These are phyloP conservation scores for Aspergillus sp. DNA, from an alignment of 2,329 filamentous ascomycete genomes.

Conservation along the genomic window DNA sequence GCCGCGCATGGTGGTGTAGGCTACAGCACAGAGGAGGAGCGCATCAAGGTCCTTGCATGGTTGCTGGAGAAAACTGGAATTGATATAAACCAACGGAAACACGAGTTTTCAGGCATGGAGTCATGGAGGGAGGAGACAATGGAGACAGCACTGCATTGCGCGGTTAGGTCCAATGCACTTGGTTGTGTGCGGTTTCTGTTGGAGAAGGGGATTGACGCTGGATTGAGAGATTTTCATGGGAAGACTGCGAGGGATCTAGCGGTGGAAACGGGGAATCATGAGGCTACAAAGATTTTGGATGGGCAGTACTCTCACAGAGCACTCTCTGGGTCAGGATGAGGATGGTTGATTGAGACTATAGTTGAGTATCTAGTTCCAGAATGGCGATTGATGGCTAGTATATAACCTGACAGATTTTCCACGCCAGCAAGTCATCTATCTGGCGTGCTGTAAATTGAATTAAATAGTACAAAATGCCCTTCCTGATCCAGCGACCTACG, in stretches of 20 bases:
- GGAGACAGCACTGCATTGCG: background rate
- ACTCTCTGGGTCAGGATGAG: background rate
- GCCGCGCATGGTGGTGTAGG: background rate
- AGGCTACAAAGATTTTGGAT: background rate
- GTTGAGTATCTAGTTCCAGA: background rate
- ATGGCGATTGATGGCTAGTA: background rate
- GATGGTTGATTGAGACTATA: background rate
- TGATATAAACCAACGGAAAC: background rate
- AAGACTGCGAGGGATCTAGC: background rate
- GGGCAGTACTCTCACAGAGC: background rate
- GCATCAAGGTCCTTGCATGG: background rate
- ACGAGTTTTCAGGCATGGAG: background rate
- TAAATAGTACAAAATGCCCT: background rate
- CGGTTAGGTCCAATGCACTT: background rate
- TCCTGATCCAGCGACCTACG: background rate
- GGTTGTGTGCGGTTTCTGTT: background rate
- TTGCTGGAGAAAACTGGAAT: background rate
- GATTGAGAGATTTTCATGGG: background rate
- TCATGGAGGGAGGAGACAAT: background rate
- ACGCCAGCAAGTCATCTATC: background rate
- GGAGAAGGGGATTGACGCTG: background rate
- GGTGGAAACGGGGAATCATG: background rate
- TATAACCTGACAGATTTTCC: background rate
- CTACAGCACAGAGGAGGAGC: background rate
- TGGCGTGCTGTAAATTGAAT: background rate